A percentile compares a stretch with the other conserved stretches of the same genome.
phyloP scores from a whole-genome alignment of 257 asterid species.

The Petunia axillaris region DNA sequence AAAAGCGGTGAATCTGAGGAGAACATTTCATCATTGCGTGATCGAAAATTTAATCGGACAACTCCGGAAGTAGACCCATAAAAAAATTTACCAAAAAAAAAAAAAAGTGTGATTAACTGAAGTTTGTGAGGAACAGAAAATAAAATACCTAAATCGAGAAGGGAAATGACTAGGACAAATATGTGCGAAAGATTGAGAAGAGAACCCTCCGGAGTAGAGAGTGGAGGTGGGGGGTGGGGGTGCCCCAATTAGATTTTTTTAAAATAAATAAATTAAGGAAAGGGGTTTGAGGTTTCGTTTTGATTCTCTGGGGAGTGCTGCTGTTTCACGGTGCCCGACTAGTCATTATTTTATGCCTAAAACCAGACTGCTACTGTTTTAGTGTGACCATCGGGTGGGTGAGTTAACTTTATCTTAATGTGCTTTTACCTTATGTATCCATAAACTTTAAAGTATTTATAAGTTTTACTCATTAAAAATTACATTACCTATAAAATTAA shows the following conservation, averaged over 20 bases:
- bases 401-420: no score
- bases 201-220: not conserved
- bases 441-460: no score
- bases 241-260: not conserved
- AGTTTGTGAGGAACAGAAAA: not conserved
- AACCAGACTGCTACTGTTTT: not conserved
- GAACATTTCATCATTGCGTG: not conserved
- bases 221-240: not conserved
- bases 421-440: no score
- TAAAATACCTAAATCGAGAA: not conserved
- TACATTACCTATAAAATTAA: no score
- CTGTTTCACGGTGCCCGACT: not conserved
- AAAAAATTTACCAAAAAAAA: not conserved
- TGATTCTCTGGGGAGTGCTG: conserved; percentile 10
- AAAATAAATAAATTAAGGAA: no score
- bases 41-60: not conserved
- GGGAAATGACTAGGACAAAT: not conserved
- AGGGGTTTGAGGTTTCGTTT: not conserved
- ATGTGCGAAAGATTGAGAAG: not conserved
- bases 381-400: not conserved
- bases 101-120: not conserved
- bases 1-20: not conserved
- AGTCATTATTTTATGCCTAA: not conserved
- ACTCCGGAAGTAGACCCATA: not conserved
- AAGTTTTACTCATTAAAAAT: no score